Evolutionary conservation across 176 grass and related monocot species (phyloP).

Genomic region (Alopecurus myosuroides): DNA sequence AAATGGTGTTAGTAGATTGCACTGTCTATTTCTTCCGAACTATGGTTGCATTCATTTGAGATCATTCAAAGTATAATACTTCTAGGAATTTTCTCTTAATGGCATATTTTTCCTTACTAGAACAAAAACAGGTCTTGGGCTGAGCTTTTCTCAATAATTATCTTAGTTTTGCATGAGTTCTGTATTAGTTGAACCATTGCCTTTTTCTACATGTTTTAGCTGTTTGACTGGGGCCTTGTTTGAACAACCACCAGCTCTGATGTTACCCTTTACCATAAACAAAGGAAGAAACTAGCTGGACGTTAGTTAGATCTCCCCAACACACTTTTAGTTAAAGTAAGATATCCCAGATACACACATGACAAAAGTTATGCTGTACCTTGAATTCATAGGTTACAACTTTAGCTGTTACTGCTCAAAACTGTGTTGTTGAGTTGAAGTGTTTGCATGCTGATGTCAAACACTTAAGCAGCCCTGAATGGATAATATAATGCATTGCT

Average conservation of each 20-base stretch:
- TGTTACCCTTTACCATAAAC: not conserved
- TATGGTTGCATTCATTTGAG: not conserved
- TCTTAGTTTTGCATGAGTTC: slow-evolving; percentile 14
- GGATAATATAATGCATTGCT: not conserved
- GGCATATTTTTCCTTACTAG: slow-evolving; percentile 4
- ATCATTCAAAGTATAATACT: not conserved
- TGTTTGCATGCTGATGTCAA: not conserved
- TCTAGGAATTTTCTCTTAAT: not conserved
- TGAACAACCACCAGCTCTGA: not conserved
- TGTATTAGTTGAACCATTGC: slow-evolving; percentile 13
- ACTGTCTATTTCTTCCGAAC: not conserved
- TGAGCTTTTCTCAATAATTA: slow-evolving; percentile 4
- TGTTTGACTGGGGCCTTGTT: not conserved
- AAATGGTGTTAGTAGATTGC: not conserved
- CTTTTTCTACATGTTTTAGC: slow-evolving; percentile 8
- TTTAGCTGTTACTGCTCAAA: not conserved
- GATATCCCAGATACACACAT: not conserved
- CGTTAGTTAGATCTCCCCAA: not conserved
- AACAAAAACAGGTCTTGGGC: not conserved
- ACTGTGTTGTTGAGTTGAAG: not conserved
- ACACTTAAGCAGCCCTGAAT: not conserved
- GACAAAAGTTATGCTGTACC: not conserved
- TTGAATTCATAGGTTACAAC: not conserved
- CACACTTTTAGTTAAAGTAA: not conserved
- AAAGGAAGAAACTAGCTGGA: not conserved